Percentiles rank a stretch among this genome's conserved stretches.
These are phyloP conservation scores for Hypericum androsaemum DNA, from an alignment of 345 rosid genomes.

Conservation along the genomic window DNA sequence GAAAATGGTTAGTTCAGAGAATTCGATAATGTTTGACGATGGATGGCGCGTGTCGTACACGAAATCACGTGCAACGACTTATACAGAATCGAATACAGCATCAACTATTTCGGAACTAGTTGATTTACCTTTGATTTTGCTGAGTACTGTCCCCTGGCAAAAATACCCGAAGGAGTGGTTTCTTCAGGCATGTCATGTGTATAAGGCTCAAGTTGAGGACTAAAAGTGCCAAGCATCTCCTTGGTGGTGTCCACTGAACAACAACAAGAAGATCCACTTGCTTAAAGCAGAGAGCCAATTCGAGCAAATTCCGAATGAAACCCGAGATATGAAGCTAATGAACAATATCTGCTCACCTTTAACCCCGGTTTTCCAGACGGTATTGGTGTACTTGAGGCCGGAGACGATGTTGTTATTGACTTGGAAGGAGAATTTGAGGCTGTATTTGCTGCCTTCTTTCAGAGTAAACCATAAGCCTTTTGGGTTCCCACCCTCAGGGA, in stretches of 20 bases:
- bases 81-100: too few species aligned
- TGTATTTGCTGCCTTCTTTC: slow-evolving; percentile 3
- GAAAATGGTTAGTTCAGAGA: not conserved
- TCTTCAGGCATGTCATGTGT: slow-evolving; percentile 5
- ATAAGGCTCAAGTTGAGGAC: slow-evolving; percentile 3
- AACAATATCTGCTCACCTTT: not conserved
- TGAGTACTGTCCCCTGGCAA: slow-evolving; percentile 1
- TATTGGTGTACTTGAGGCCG: slow-evolving; percentile 6
- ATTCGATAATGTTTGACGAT: not conserved
- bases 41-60: not conserved
- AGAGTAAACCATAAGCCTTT: slow-evolving; percentile 5
- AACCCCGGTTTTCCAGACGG: slow-evolving; percentile 6
- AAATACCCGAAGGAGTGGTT: slow-evolving; percentile 1
- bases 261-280: not conserved
- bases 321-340: not conserved
- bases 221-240: slow-evolving; percentile 5
- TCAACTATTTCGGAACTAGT: not conserved
- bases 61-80: too few species aligned
- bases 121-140: slow-evolving; percentile 1
- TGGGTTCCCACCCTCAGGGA: slow-evolving; percentile 2
- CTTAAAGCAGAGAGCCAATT: not conserved
- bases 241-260: not conserved
- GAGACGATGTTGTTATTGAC: slow-evolving; percentile 3
- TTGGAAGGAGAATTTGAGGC: not conserved
- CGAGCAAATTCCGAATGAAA: not conserved